phyloP scores from a whole-genome alignment of 768 basidiomycete genomes.

The Kwoniella dendrophila region DNA sequence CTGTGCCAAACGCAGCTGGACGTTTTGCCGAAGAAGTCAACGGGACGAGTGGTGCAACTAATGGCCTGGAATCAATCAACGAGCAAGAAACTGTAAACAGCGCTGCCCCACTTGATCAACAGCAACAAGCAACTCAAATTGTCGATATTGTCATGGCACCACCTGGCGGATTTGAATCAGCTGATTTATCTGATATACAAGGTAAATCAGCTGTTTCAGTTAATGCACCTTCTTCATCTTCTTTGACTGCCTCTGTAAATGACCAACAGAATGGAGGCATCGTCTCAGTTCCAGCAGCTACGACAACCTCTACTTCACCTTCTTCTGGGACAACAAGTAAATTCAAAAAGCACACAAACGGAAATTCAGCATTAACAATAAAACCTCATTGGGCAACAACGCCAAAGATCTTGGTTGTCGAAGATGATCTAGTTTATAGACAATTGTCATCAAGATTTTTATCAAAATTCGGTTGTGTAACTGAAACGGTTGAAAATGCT shows the following conservation, averaged over 20 bases:
- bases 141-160: constrained; percentile 1
- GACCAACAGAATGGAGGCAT: background rate
- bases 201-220: constrained; percentile 19
- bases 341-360: background rate
- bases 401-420: constrained; percentile 86
- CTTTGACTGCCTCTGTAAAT: too few species aligned
- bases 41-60: background rate
- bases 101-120: background rate
- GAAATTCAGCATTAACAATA: background rate
- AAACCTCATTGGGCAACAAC: constrained; percentile 55
- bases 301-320: background rate
- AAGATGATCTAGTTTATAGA: constrained; percentile 90
- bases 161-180: constrained; percentile 14
- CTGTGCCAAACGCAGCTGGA: background rate
- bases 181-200: constrained; percentile 5
- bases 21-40: constrained; percentile 20
- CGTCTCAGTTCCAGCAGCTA: background rate
- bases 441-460: constrained; percentile 88
- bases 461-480: constrained; percentile 91
- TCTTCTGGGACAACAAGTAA: background rate
- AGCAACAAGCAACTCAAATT: constrained; percentile 3
- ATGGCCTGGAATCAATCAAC: constrained; percentile 9
- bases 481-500: constrained; percentile 92
- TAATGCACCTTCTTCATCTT: background rate
- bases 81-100: background rate